These are phyloP conservation scores for Globisporangium polare DNA, from an alignment of 352 stramenopile species.

Conservation along the genomic window DNA sequence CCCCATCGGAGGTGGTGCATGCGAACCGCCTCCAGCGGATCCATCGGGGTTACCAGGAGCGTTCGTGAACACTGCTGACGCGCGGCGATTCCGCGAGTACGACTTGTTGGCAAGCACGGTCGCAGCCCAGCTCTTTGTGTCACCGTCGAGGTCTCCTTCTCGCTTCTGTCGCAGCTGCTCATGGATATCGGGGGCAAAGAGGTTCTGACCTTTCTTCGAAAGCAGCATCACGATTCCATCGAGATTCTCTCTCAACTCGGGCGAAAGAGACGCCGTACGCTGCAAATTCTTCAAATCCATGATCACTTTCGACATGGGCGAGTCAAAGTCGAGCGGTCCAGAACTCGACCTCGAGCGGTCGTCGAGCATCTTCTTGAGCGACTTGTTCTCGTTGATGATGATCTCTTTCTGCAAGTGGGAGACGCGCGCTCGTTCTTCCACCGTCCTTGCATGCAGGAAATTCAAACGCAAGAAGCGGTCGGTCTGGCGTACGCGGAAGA, in stretches of 20 bases:
- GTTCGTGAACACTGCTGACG: constrained; percentile 40
- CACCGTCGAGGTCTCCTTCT: constrained; percentile 60
- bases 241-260: constrained; percentile 65
- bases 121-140: constrained; percentile 77
- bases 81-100: constrained; percentile 66
- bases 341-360: constrained; percentile 35
- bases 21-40: constrained; percentile 13
- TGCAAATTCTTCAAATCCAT: constrained; percentile 75
- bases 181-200: constrained; percentile 79
- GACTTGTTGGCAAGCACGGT: constrained; percentile 77
- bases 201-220: constrained; percentile 77
- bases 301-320: constrained; percentile 75
- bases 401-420: constrained; percentile 74
- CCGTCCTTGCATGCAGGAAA: constrained; percentile 67
- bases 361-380: constrained; percentile 79
- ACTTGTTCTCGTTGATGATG: constrained; percentile 84
- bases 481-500: constrained; percentile 67
- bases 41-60: constrained; percentile 11
- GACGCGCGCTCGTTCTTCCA: constrained; percentile 60
- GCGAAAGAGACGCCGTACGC: constrained; percentile 48
- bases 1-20: neutral
- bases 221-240: constrained; percentile 71
- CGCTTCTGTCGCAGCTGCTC: constrained; percentile 76
- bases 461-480: constrained; percentile 74
- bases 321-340: constrained; percentile 66